Conservation (phyloP, 2,329 filamentous ascomycete genomes). For the Periconia sp. region DNA sequence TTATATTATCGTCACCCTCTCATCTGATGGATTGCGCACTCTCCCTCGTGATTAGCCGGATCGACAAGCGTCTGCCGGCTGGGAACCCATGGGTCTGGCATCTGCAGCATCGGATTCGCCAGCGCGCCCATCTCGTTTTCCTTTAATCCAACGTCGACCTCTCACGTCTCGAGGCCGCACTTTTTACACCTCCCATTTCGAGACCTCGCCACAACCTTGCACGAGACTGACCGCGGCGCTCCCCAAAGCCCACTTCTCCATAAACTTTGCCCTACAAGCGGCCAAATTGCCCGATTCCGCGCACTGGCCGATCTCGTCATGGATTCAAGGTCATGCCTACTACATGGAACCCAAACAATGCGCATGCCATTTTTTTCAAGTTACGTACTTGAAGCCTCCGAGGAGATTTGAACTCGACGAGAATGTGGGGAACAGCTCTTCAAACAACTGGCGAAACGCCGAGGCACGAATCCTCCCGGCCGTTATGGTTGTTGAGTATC, state of each 20-base stretch:
- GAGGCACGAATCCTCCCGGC: slow-evolving; percentile 5
- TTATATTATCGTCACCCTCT: slow-evolving; percentile 3
- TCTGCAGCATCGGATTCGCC: slow-evolving; percentile 21
- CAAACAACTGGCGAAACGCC: neutral
- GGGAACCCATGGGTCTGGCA: slow-evolving; percentile 14
- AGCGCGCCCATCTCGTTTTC: slow-evolving; percentile 16
- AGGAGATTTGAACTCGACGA: neutral
- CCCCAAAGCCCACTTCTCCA: neutral
- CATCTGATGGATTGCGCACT: neutral
- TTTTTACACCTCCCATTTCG: neutral
- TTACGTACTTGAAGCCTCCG: neutral
- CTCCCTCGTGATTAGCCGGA: slow-evolving; percentile 20
- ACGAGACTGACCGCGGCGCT: neutral
- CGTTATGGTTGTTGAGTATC: slow-evolving; percentile 3
- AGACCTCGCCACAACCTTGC: slow-evolving; percentile 4
- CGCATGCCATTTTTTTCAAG: neutral
- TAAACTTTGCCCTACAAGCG: neutral
- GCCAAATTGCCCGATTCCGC: neutral
- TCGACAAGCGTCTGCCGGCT: slow-evolving; percentile 2
- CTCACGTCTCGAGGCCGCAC: slow-evolving; percentile 1
- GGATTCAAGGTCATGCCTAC: neutral
- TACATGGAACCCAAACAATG: neutral
- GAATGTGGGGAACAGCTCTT: neutral
- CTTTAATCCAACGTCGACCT: slow-evolving; percentile 9
- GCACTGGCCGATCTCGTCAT: neutral